Percentiles rank a stretch among this genome's conserved stretches.
Evolutionary conservation across 495 filamentous ascomycete species (phyloP).

Genomic region (Aspergillus sclerotiicarbonarius): DNA sequence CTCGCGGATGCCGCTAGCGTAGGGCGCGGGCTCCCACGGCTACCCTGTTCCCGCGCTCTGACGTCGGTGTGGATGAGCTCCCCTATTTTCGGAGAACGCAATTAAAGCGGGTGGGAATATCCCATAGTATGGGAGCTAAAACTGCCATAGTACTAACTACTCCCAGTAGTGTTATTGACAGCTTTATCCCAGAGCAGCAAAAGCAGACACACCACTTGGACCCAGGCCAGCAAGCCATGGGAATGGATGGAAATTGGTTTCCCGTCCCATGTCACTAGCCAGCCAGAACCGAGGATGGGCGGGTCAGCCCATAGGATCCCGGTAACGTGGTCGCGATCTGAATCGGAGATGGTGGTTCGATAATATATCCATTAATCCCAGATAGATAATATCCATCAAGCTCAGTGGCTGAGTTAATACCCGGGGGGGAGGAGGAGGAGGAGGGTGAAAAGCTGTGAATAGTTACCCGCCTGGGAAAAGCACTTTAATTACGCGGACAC

Average conservation of each 20-base stretch:
- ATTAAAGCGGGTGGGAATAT: neutral
- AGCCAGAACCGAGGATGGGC: slow-evolving; percentile 4
- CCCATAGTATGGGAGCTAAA: neutral
- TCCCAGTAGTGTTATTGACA: neutral
- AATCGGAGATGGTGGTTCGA: slow-evolving; percentile 5
- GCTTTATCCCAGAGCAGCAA: neutral
- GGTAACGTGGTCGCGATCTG: slow-evolving; percentile 15
- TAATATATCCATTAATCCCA: neutral
- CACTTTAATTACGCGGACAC: neutral
- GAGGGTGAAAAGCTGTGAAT: neutral
- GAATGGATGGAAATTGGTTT: slow-evolving; percentile 1
- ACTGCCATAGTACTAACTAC: no score
- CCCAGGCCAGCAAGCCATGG: neutral
- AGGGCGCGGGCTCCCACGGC: slow-evolving; percentile 11
- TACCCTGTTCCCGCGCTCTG: slow-evolving; percentile 27
- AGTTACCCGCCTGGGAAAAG: neutral
- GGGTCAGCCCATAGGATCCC: slow-evolving; percentile 16
- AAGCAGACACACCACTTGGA: neutral
- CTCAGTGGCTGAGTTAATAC: neutral
- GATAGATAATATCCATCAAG: neutral
- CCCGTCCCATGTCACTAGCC: slow-evolving; percentile 4
- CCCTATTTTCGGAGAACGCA: slow-evolving; percentile 1
- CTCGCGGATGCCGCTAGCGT: slow-evolving; percentile 29
- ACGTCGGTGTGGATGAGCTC: slow-evolving; percentile 28
- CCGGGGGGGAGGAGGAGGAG: neutral